Conservation (phyloP, 768 basidiomycete genomes). For the Amanita rimosa region DNA sequence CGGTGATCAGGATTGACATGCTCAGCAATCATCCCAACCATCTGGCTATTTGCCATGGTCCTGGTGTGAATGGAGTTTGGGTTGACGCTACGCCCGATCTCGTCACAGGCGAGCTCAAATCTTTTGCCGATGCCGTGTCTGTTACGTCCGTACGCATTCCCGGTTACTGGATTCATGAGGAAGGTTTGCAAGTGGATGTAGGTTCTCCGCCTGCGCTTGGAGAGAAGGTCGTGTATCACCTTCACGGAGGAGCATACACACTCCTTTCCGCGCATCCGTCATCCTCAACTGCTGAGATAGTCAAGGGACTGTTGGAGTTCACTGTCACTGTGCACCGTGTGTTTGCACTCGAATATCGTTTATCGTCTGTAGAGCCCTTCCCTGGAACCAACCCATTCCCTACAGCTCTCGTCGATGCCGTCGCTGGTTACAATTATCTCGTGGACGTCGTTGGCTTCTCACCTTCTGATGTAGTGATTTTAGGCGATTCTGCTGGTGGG, state of each 20-base stretch:
- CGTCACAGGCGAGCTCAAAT: conserved; percentile 29
- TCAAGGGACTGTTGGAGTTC: too few relatives aligned
- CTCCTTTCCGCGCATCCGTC: neutral
- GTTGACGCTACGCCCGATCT: conserved; percentile 14
- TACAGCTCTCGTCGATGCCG: too few relatives aligned
- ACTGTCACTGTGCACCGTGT: too few relatives aligned
- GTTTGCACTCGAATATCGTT: too few relatives aligned
- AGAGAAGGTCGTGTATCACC: neutral
- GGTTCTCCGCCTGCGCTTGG: neutral
- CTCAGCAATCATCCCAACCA: neutral
- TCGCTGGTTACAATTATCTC: too few relatives aligned
- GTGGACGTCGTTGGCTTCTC: too few relatives aligned
- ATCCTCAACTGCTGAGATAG: too few relatives aligned
- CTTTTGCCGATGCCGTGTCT: conserved; percentile 25
- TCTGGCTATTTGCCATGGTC: neutral
- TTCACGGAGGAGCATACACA: neutral
- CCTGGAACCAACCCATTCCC: too few relatives aligned
- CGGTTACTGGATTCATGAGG: conserved; percentile 45
- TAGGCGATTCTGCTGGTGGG: neutral
- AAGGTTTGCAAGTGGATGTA: conserved; percentile 13
- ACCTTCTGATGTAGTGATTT: too few relatives aligned
- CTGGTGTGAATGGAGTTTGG: neutral
- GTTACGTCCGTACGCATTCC: conserved; percentile 34
- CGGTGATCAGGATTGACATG: neutral
- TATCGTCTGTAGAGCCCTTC: too few relatives aligned